Percentiles rank a stretch among this genome's conserved stretches.
Evolutionary conservation across 768 basidiomycete genomes (phyloP).

Genomic region (Scleroderma citrinum): DNA sequence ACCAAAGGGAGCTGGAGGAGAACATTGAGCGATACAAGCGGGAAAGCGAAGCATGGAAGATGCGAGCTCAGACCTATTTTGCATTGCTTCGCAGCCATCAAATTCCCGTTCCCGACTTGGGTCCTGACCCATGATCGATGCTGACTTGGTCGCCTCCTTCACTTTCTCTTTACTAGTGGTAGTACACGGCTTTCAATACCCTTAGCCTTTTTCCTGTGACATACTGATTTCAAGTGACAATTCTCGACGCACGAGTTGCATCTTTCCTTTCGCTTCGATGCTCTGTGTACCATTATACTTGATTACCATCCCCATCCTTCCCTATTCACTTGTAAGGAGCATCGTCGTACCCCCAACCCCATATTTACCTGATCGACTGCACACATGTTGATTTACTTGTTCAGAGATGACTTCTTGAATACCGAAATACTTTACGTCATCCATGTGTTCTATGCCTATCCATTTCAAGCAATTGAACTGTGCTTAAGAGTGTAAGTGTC

Average conservation of each 20-base stretch:
- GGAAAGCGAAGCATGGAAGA: constrained; percentile 62
- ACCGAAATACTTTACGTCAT: too few relatives aligned
- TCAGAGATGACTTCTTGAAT: too few relatives aligned
- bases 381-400: too few relatives aligned
- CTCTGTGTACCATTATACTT: constrained; percentile 32
- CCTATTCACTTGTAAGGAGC: constrained; percentile 45
- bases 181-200: constrained; percentile 4
- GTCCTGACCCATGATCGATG: constrained; percentile 19
- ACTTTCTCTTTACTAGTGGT: constrained; percentile 7
- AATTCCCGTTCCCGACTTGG: constrained; percentile 49
- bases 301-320: constrained; percentile 31
- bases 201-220: constrained; percentile 10
- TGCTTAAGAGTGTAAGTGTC: too few relatives aligned
- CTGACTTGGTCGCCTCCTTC: background rate
- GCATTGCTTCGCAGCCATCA: constrained; percentile 54
- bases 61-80: constrained; percentile 41
- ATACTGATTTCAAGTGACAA: background rate
- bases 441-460: too few relatives aligned
- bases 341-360: constrained; percentile 46
- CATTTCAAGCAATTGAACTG: too few relatives aligned
- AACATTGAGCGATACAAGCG: constrained; percentile 43
- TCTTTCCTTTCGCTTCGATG: constrained; percentile 35
- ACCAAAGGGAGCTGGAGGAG: constrained; percentile 61
- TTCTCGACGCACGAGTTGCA: too few relatives aligned
- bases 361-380: too few relatives aligned